Evolutionary conservation across 495 filamentous ascomycete genomes (phyloP).

Genomic region (Bacidia gigantensis): DNA sequence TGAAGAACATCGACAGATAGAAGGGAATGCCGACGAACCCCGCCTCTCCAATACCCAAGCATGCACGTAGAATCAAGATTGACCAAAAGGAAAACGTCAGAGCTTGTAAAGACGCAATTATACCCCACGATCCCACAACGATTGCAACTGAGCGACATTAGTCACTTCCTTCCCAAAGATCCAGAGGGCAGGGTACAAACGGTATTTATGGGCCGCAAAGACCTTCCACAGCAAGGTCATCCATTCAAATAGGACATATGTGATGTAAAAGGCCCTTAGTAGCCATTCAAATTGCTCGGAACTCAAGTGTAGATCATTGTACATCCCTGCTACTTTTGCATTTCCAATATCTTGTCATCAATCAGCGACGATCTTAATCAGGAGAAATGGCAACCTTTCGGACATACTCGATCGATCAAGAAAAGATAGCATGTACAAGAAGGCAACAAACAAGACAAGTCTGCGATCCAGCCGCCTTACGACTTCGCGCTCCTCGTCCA

Average conservation of each 20-base stretch:
- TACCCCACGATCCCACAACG: slow-evolving; percentile 47
- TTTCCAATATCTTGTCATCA: slow-evolving; percentile 55
- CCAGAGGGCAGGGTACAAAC: slow-evolving; percentile 27
- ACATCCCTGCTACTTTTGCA: slow-evolving; percentile 60
- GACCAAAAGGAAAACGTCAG: slow-evolving; percentile 40
- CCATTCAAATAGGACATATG: slow-evolving; percentile 65
- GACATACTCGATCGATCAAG: slow-evolving; percentile 61
- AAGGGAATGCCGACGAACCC: slow-evolving; percentile 51
- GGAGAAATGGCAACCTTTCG: not conserved
- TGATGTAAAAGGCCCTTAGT: slow-evolving; percentile 52
- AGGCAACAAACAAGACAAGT: slow-evolving; percentile 65
- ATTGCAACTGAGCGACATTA: slow-evolving; percentile 26
- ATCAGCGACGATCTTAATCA: not conserved
- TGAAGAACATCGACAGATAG: slow-evolving; percentile 49
- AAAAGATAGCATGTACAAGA: slow-evolving; percentile 72
- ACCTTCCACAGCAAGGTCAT: slow-evolving; percentile 50
- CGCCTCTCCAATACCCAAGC: slow-evolving; percentile 47
- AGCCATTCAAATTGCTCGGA: slow-evolving; percentile 52
- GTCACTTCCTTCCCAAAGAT: slow-evolving; percentile 8
- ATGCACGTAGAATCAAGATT: slow-evolving; percentile 31
- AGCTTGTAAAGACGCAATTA: slow-evolving; percentile 59
- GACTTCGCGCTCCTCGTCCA: slow-evolving; percentile 59
- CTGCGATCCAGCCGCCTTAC: slow-evolving; percentile 59
- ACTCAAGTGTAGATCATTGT: slow-evolving; percentile 45
- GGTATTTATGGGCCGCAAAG: slow-evolving; percentile 45